A percentile compares a stretch with the other conserved stretches of the same genome.
Conservation (phyloP, 2,329 filamentous ascomycete genomes). For the Talaromyces piceae region DNA sequence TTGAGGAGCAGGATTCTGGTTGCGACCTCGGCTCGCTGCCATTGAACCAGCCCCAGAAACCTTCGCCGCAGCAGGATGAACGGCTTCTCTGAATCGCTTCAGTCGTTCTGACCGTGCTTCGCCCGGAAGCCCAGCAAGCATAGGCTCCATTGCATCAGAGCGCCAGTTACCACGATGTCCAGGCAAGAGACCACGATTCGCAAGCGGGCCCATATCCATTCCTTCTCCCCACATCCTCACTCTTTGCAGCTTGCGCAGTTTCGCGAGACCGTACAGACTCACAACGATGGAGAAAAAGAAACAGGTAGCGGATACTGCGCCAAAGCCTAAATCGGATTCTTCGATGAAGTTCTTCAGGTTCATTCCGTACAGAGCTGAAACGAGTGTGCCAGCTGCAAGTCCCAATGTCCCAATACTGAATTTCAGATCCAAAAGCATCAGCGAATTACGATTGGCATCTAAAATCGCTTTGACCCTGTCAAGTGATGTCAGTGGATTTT, state of each 20-base stretch:
- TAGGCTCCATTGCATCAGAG: slow-evolving; percentile 36
- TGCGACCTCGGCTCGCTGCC: background rate
- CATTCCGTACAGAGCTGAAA: slow-evolving; percentile 99
- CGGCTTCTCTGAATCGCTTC: slow-evolving; percentile 28
- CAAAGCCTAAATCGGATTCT: slow-evolving; percentile 82
- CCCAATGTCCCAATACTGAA: slow-evolving; percentile 93
- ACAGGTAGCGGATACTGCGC: slow-evolving; percentile 63
- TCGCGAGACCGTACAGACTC: slow-evolving; percentile 74
- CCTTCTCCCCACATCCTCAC: slow-evolving; percentile 75
- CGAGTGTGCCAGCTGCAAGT: slow-evolving; percentile 88
- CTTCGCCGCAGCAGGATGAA: slow-evolving; percentile 16
- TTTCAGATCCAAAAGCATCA: slow-evolving; percentile 95
- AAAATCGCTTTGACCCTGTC: slow-evolving; percentile 85
- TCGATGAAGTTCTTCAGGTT: slow-evolving; percentile 98
- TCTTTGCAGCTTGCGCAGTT: slow-evolving; percentile 76
- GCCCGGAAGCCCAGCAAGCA: slow-evolving; percentile 32
- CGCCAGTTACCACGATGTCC: slow-evolving; percentile 34
- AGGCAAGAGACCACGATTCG: slow-evolving; percentile 18
- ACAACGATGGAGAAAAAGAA: slow-evolving; percentile 67
- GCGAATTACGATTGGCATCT: slow-evolving; percentile 93
- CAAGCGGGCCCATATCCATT: slow-evolving; percentile 25
- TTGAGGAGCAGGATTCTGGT: background rate
- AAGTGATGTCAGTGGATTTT: slow-evolving; percentile 13
- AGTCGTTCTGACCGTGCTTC: slow-evolving; percentile 31
- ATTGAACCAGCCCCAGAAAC: slow-evolving; percentile 9